Conservation (phyloP, 202 grass and related monocot species). For the Setaria italica region DNA sequence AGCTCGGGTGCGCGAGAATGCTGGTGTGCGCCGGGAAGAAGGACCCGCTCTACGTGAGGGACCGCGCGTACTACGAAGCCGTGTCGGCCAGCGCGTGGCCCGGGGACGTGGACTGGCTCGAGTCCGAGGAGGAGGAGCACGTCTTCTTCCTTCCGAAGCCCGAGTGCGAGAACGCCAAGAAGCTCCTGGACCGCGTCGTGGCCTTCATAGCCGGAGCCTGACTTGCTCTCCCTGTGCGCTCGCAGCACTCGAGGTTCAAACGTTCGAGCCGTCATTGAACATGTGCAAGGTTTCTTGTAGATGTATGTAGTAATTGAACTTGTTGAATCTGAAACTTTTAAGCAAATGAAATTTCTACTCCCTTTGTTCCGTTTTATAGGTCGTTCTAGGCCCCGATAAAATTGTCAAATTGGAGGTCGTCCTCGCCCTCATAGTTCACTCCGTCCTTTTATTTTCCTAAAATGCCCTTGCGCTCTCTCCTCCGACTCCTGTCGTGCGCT, state of each 20-base stretch:
- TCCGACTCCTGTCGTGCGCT: too few relatives aligned
- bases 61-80: conserved; percentile 49
- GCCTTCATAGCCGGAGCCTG: conserved; percentile 53
- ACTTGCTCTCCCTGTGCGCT: background rate
- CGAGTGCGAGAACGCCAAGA: conserved; percentile 55
- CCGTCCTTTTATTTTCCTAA: too few relatives aligned
- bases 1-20: conserved; percentile 50
- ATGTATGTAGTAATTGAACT: background rate
- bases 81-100: conserved; percentile 48
- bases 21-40: conserved; percentile 55
- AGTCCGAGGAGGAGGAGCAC: conserved; percentile 60
- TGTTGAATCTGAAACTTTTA: background rate
- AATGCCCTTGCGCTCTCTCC: too few relatives aligned
- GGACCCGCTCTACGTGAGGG: conserved; percentile 50
- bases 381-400: too few relatives aligned
- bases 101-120: conserved; percentile 46
- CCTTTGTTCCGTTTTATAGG: too few relatives aligned
- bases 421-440: too few relatives aligned
- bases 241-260: background rate
- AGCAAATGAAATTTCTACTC: background rate
- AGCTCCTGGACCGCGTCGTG: conserved; percentile 58
- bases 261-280: background rate
- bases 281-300: background rate
- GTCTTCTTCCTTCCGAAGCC: conserved; percentile 56
- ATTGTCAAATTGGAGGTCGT: too few relatives aligned